Evolutionary conservation across 768 basidiomycete species (phyloP).

Genomic region (Tulasnella calospora): DNA sequence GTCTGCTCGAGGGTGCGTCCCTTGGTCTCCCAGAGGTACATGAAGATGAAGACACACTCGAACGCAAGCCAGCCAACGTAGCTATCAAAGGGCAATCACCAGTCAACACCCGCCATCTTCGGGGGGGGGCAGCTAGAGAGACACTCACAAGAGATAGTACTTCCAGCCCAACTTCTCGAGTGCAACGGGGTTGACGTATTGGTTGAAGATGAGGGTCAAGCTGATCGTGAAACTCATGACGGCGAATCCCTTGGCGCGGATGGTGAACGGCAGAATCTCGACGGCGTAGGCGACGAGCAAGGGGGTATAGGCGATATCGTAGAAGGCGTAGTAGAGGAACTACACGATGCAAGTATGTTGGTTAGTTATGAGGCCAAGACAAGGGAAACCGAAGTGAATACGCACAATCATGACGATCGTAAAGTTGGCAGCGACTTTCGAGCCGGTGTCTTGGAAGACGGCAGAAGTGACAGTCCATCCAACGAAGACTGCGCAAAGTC

Average conservation of each 20-base stretch:
- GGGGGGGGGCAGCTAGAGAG: neutral
- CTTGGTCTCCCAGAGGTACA: conserved; percentile 24
- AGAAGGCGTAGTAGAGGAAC: conserved; percentile 26
- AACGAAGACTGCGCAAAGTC: conserved; percentile 44
- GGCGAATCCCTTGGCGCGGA: conserved; percentile 83
- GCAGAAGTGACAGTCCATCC: conserved; percentile 53
- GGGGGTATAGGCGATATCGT: conserved; percentile 54
- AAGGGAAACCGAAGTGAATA: conserved; percentile 30
- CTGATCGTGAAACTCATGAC: conserved; percentile 76
- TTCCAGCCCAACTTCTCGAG: conserved; percentile 62
- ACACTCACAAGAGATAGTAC: conserved; percentile 53
- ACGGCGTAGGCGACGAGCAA: conserved; percentile 82
- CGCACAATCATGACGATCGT: conserved; percentile 34
- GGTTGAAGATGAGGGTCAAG: conserved; percentile 79
- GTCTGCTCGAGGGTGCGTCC: conserved; percentile 24
- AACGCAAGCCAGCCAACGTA: conserved; percentile 24
- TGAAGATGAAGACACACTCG: conserved; percentile 19
- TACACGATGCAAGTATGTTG: neutral
- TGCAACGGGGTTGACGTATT: conserved; percentile 81
- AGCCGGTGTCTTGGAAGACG: conserved; percentile 32
- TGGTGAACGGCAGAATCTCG: conserved; percentile 76
- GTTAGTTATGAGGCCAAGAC: neutral
- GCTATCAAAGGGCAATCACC: neutral
- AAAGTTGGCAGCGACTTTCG: conserved; percentile 30
- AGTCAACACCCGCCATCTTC: neutral